A percentile compares a stretch with the other conserved stretches of the same genome.
Conservation (phyloP, 2,329 filamentous ascomycete species). For the Orbilia oligospora region DNA sequence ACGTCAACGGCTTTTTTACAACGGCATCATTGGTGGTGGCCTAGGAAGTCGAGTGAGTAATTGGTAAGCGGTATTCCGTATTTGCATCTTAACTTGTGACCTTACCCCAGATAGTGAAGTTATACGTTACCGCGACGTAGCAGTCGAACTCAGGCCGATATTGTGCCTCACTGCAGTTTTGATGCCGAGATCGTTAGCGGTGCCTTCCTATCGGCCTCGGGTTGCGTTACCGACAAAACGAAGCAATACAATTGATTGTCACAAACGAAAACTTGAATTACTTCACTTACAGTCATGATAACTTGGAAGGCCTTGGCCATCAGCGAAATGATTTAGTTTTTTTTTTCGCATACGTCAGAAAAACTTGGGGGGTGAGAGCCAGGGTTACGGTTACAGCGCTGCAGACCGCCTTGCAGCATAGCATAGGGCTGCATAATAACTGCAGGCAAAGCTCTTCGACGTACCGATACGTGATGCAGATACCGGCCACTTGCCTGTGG, state of each 20-base stretch:
- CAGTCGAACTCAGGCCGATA: background rate
- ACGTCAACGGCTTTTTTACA: conserved; percentile 36
- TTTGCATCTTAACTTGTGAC: conserved; percentile 6
- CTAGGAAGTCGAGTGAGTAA: background rate
- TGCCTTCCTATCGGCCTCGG: conserved; percentile 21
- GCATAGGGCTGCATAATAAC: conserved; percentile 52
- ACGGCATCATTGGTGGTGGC: conserved; percentile 6
- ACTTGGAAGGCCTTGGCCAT: background rate
- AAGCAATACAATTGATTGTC: background rate
- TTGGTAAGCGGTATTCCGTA: conserved; percentile 7
- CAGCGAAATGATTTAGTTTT: background rate
- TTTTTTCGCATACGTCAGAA: conserved; percentile 10
- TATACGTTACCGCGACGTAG: conserved; percentile 14
- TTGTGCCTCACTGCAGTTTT: conserved; percentile 26
- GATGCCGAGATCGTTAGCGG: conserved; percentile 6
- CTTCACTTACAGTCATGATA: background rate
- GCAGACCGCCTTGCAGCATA: conserved; percentile 40
- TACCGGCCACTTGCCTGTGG: conserved; percentile 27
- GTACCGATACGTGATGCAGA: conserved; percentile 32
- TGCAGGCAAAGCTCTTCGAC: conserved; percentile 35
- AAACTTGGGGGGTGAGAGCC: conserved; percentile 5
- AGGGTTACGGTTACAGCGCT: conserved; percentile 42
- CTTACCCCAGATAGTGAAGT: conserved; percentile 28
- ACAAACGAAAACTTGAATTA: background rate
- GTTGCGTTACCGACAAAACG: background rate